Evolutionary conservation across 1,139 yeast genomes (phyloP).

Genomic region (Lodderomyces elongisporus): DNA sequence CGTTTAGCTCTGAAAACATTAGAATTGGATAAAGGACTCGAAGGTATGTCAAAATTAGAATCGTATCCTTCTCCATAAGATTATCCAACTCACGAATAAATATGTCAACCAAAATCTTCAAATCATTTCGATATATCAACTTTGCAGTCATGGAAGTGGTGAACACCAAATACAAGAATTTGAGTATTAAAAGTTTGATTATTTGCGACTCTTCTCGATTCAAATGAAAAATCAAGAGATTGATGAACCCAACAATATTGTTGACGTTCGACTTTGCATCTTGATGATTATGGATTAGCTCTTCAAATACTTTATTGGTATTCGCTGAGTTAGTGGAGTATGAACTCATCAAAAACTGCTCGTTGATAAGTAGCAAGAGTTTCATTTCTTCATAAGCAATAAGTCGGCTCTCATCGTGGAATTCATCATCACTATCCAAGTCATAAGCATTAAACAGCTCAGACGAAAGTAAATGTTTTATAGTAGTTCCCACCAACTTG

Average conservation of each 20-base stretch:
- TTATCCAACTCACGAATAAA: slow-evolving; percentile 74
- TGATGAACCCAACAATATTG: slow-evolving; percentile 34
- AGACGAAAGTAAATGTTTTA: slow-evolving; percentile 49
- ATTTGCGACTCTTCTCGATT: slow-evolving; percentile 74
- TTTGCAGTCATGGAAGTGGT: slow-evolving; percentile 63
- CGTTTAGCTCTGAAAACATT: slow-evolving; percentile 56
- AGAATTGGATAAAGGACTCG: slow-evolving; percentile 73
- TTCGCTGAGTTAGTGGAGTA: slow-evolving; percentile 20
- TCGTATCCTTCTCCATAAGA: slow-evolving; percentile 48
- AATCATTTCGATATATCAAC: slow-evolving; percentile 75
- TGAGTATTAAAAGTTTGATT: slow-evolving; percentile 72
- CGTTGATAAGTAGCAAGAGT: slow-evolving; percentile 70
- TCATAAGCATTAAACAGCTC: slow-evolving; percentile 42
- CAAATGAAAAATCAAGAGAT: slow-evolving; percentile 48
- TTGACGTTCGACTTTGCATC: slow-evolving; percentile 16
- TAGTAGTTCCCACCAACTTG: slow-evolving; percentile 31
- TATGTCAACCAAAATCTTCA: slow-evolving; percentile 82
- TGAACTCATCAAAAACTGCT: slow-evolving; percentile 74
- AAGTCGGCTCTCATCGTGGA: slow-evolving; percentile 43
- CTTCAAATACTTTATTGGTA: slow-evolving; percentile 47
- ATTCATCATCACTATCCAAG: slow-evolving; percentile 36
- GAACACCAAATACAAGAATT: slow-evolving; percentile 69
- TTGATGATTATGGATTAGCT: slow-evolving; percentile 23
- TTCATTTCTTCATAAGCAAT: slow-evolving; percentile 70
- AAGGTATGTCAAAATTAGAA: slow-evolving; percentile 66